These are phyloP conservation scores for Fusarium concolor DNA, from an alignment of 2,329 filamentous ascomycete genomes.

Conservation along the genomic window DNA sequence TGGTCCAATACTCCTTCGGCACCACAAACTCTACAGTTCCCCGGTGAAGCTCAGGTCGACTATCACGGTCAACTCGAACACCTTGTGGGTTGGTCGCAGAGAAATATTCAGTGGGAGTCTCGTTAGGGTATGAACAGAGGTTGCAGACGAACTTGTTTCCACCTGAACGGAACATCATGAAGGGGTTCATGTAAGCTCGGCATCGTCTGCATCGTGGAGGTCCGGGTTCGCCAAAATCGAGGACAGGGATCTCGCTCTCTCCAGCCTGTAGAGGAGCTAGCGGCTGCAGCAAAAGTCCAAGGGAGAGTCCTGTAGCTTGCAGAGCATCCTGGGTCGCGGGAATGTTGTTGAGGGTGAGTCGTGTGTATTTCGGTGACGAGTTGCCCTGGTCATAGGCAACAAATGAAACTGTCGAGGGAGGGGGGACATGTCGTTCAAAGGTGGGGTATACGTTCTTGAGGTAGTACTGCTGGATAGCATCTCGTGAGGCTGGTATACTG, in stretches of 20 bases:
- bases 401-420: constrained; percentile 87
- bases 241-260: constrained; percentile 86
- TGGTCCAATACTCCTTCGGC: constrained; percentile 98
- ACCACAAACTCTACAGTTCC: constrained; percentile 97
- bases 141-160: constrained; percentile 99
- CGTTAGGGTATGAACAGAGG: constrained; percentile 96
- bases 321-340: constrained; percentile 85
- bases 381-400: constrained; percentile 97
- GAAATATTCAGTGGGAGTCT: constrained; percentile 92
- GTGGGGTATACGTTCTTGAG: constrained; percentile 91
- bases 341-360: constrained; percentile 93
- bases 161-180: constrained; percentile 95
- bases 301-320: constrained; percentile 81
- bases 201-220: constrained; percentile 93
- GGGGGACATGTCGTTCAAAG: constrained; percentile 92
- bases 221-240: constrained; percentile 93
- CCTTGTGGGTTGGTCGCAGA: constrained; percentile 89
- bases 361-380: constrained; percentile 91
- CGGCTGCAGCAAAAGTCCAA: constrained; percentile 90
- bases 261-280: constrained; percentile 85
- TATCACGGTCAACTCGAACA: constrained; percentile 85
- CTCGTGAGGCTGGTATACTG: constrained; percentile 87
- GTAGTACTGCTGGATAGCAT: constrained; percentile 85
- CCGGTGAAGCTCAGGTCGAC: constrained; percentile 87
- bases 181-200: constrained; percentile 97